Conservation (phyloP, 148 eudicot species). For the Rhododendron henanense region DNA sequence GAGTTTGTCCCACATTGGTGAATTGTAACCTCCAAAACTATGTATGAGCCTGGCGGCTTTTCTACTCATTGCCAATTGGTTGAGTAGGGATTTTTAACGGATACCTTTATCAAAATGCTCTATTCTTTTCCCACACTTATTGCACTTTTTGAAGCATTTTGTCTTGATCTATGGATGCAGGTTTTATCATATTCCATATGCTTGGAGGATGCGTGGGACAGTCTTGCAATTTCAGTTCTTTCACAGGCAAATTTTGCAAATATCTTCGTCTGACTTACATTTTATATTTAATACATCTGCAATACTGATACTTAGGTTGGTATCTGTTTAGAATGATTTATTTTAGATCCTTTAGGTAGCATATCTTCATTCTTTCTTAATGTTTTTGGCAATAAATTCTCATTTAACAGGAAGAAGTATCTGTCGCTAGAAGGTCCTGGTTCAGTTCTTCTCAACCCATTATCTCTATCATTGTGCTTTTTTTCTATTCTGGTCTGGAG, state of each 20-base stretch:
- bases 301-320: not conserved
- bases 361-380: not conserved
- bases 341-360: not conserved
- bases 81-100: not conserved
- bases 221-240: constrained; percentile 64
- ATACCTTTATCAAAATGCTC: not conserved
- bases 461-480: not conserved
- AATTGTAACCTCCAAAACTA: not conserved
- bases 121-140: not conserved
- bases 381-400: not conserved
- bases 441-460: not conserved
- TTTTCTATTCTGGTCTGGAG: not conserved
- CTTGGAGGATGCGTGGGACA: constrained; percentile 70
- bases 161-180: constrained; percentile 39
- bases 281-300: not conserved
- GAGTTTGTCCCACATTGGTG: not conserved
- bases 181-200: constrained; percentile 62
- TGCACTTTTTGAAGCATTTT: not conserved
- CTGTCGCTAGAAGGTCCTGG: not conserved
- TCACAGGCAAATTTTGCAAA: constrained; percentile 55
- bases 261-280: not conserved
- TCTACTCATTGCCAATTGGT: not conserved
- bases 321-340: not conserved
- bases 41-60: not conserved
- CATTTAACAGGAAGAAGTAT: not conserved